Base-by-base conservation (phyloP, 257 asterid species). In the Solanum sitiens region DNA sequence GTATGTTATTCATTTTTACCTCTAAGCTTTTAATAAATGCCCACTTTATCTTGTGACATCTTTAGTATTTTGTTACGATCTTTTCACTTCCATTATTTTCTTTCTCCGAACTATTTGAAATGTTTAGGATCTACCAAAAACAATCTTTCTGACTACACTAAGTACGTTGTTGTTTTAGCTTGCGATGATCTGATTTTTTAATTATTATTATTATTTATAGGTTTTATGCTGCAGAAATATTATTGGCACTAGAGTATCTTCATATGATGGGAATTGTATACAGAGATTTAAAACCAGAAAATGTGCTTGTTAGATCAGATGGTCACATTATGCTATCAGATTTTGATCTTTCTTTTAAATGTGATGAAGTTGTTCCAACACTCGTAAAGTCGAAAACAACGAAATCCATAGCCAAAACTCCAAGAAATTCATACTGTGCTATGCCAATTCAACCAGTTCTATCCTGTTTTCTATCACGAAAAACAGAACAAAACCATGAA, bases 271-370 rank as follows among this genome's bases (percentile, higher is more conserved):
- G 94, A 18, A 90, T 92, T 63, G 92, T 92, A 44, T 92, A 92
- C 50, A 90, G 94, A 87, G 94, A 92, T 88, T 85, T 92, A 14
- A 92, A 92, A 88, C 94, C 94, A 86, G 94, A 92, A 90, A 92
- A 92, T 86, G 94, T 92, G 6, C 89, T 92, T 1, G 91, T 92
- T 9, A 83, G 94, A 87, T 92, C 90, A 89, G 93, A 92, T 86
- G 94, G 94, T 42, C 94, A 92, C 72, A 92, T 92, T n/a, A 92
- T 92, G 94, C 92, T 92, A 11, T 92, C 94, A 23, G 94, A 92
- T 88, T 92, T 92, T 83, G 94, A 92, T 88, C 94, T 92, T 5
- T 92, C 94, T 12, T 87, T 92, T 3, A 92, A 90, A 88, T 89
- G 91, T 15, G 94, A 92, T 6, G 94, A 92, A 12, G 92, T 88